Evolutionary conservation across 805 yeast species (phyloP), one percentile per base, ranked within the genome.

Genomic region (Cyberlindnera mrakii): DNA sequence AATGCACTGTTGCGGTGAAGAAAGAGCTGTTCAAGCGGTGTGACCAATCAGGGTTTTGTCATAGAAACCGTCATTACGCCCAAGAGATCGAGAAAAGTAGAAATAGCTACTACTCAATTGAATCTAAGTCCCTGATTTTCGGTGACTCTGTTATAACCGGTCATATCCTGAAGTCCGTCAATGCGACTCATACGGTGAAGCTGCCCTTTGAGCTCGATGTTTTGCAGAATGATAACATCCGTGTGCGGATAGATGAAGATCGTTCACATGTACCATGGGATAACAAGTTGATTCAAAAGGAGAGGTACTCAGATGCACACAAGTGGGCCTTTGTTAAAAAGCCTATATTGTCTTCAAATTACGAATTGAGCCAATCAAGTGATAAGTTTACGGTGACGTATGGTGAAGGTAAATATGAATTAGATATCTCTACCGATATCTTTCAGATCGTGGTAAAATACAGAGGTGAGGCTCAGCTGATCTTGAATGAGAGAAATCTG

Each of bases 11-110:
- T 1, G 75, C 74, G 1, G 88, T 80, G 32, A 81, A 82, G 52
- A 78, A 75, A 3, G 78, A 80, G 49, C 63, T 87, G 42, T 84
- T 88, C 69, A 85, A 87, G 58, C 77, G 71, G 13, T 90, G 98
- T 62, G 77, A 70, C 6, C 82, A 84, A 54, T 75, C 88, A 15
- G 95, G 96, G 6, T 89, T 90, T 58, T 90, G 98, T 58, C 64
- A 72, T 39, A 73, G 98, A 61, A 86, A 90, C 55, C 68, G 91
- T 43, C 78, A 77, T 44, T 87, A 75, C 57, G 85, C 87, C 1
- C 31, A 34, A 18, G 48, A 54, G 40, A 51, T 55, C 23, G 6
- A 37, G 1, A 41, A 46, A 15, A 49, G 57, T 1, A 64, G 61
- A 35, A 60, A 60, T 17, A 58, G 70, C 1, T 66, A 70, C 27